Evolutionary conservation across 805 yeast genomes (phyloP), one percentile per base, ranked within the genome.

Genomic region (Teunomyces cretensis): DNA sequence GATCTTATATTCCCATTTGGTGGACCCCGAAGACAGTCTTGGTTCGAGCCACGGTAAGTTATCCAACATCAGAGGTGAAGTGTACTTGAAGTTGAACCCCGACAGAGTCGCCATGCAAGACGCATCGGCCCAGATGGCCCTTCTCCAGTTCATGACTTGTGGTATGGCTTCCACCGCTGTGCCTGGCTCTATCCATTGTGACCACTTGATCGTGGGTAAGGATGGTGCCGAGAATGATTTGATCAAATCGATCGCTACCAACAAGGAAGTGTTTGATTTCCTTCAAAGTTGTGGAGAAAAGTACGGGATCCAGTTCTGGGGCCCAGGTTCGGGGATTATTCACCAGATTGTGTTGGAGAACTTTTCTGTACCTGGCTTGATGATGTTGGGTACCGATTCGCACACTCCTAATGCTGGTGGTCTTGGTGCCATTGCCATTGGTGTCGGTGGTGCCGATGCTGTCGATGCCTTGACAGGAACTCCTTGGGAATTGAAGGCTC

Each of bases 401-500:
- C 99, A 94, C 68, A 94, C 99, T 40, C 99, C 99, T 40, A 94
- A 94, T 61, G 99, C 99, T 26, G 99, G 99, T 74, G 99, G 99
- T 55, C 75, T 94, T 51, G 99, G 99, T 65, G 96, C 96, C 55
- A 84, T 92, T 55, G 98, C 99, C 59, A 94, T 94, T 65, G 99
- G 99, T 73, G 99, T 92, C 57, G 98, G 97, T 79, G 98, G 98
- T 80, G 98, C 98, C 56, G 98, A 91, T 70, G 97, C 97, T 52
- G 98, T 91, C 57, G 98, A 91, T 68, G 97, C 89, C 50, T 81
- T 91, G 84, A 88, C 97, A 50, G 86, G 86, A 63, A 79, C 89
- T 55, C 86, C 98, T 46, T 91, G 98, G 98, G 98, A 91, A 76
- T 82, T 91, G 65, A 91, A 91, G 79, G 97, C 97, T 49, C 98